Conservation (phyloP, 169 alveolate genomes). For the Eimeria maxima region DNA sequence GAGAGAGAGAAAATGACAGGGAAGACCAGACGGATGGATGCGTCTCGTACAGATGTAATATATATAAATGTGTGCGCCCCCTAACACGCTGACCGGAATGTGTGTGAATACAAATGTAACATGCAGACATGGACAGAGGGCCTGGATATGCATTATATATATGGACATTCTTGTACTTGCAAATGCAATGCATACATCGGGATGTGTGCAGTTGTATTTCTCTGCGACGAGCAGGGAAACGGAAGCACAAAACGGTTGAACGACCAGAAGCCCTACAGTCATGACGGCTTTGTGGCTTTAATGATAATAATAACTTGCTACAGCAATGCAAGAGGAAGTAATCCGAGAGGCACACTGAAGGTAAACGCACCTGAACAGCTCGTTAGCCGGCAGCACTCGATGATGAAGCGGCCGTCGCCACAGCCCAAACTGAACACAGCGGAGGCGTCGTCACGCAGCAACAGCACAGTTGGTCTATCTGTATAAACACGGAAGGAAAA, state of each 20-base stretch:
- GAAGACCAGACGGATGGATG: no score
- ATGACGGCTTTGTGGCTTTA: no score
- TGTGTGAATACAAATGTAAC: neutral
- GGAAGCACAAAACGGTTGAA: neutral
- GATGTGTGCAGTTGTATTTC: neutral
- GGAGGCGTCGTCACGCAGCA: no score
- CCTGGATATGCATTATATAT: no score
- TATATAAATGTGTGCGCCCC: neutral
- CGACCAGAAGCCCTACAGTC: neutral
- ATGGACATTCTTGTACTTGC: no score
- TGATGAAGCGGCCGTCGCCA: constrained; percentile 81
- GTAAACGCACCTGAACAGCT: constrained; percentile 10
- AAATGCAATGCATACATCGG: neutral
- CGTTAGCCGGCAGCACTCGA: constrained; percentile 70
- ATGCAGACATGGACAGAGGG: neutral
- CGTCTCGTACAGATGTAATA: neutral
- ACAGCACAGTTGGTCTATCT: no score
- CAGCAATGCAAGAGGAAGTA: no score
- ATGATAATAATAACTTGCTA: no score
- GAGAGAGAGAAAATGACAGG: no score
- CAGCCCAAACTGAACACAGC: constrained; percentile 67
- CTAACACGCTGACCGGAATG: neutral
- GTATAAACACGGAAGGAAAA: neutral
- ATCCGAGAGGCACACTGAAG: neutral
- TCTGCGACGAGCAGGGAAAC: neutral